A percentile compares a stretch with the other conserved stretches of the same genome.
These are phyloP conservation scores for Macrolepiota fuliginosa DNA, from an alignment of 768 basidiomycete species.

Conservation along the genomic window DNA sequence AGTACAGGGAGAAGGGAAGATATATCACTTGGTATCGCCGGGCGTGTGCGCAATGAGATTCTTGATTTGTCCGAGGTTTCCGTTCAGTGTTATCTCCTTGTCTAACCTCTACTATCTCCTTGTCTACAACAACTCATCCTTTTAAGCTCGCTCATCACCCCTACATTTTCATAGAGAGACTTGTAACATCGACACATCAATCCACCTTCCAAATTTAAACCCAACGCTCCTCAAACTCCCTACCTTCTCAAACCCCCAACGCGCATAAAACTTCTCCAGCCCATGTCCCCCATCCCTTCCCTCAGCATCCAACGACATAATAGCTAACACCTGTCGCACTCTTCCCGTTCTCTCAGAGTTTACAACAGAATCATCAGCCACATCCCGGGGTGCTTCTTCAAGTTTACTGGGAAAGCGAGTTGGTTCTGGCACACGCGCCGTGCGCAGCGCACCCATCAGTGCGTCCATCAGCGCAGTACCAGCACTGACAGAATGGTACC, in stretches of 20 bases:
- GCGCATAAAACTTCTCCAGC: constrained; percentile 20
- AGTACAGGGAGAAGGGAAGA: too few species aligned
- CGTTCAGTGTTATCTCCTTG: too few species aligned
- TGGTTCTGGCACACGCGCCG: background rate
- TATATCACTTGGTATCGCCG: too few species aligned
- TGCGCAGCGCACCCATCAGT: background rate
- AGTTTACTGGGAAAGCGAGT: background rate
- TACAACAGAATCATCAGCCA: background rate
- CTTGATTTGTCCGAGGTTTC: too few species aligned
- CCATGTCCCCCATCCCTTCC: constrained; percentile 16
- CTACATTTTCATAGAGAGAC: constrained; percentile 9
- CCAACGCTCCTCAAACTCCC: constrained; percentile 20
- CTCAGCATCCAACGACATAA: constrained; percentile 19
- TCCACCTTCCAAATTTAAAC: constrained; percentile 21
- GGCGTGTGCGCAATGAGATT: background rate
- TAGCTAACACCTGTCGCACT: constrained; percentile 16
- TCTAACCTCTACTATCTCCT: too few species aligned
- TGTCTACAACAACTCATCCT: too few species aligned
- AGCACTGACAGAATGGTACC: constrained; percentile 12
- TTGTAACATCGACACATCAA: constrained; percentile 20
- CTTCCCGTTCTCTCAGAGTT: background rate
- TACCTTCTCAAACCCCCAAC: constrained; percentile 21
- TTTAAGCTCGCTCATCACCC: background rate
- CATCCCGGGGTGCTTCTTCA: background rate
- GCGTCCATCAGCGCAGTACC: constrained; percentile 16